These are phyloP conservation scores for Pythium rishiriense DNA, from an alignment of 352 stramenopile genomes.

Conservation along the genomic window DNA sequence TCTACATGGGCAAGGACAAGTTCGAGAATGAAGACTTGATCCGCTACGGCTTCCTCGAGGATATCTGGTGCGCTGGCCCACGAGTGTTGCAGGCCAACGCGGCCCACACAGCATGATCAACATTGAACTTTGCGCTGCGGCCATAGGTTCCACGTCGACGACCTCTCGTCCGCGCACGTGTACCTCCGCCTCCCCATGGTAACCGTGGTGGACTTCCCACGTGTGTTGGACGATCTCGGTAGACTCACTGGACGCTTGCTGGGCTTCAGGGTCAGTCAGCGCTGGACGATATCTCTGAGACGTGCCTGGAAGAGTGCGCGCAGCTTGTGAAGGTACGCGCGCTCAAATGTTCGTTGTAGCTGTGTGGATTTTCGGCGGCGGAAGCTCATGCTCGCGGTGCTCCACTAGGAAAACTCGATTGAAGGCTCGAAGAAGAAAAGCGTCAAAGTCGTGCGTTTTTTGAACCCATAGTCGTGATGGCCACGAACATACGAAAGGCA, in stretches of 20 bases:
- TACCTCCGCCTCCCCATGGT: slow-evolving; percentile 94
- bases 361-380: neutral
- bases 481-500: too few relatives aligned
- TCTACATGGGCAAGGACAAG: slow-evolving; percentile 99
- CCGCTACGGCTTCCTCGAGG: slow-evolving; percentile 94
- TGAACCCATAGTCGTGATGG: neutral
- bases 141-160: slow-evolving; percentile 97
- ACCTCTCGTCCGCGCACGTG: slow-evolving; percentile 97
- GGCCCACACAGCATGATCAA: neutral
- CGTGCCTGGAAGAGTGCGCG: slow-evolving; percentile 87
- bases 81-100: neutral
- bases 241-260: too few relatives aligned
- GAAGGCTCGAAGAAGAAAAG: slow-evolving; percentile 92
- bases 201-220: too few relatives aligned
- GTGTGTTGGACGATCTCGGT: too few relatives aligned
- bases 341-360: neutral
- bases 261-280: slow-evolving; percentile 68
- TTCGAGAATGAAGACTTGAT: slow-evolving; percentile 99
- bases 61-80: slow-evolving; percentile 85
- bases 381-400: neutral
- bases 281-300: slow-evolving; percentile 77
- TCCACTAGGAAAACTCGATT: slow-evolving; percentile 89
- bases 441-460: slow-evolving; percentile 69
- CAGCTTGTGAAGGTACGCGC: slow-evolving; percentile 89
- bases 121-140: too few relatives aligned